Conservation (phyloP, 495 filamentous ascomycete species). For the Neurospora sp. region DNA sequence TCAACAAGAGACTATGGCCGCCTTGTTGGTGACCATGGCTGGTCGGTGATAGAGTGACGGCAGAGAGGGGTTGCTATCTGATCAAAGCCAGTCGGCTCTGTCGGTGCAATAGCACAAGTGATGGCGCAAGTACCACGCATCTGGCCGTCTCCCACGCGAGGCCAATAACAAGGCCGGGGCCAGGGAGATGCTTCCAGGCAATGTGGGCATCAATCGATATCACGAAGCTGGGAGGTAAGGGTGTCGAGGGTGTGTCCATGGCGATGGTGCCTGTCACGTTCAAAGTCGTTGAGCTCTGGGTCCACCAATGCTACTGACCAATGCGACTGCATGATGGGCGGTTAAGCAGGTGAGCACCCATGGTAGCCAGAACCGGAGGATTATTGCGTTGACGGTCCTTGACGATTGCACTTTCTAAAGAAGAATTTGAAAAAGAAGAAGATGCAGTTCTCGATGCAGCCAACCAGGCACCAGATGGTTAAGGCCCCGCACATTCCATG, state of each 20-base stretch:
- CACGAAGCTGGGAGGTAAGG: conserved; percentile 9
- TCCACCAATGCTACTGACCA: conserved; percentile 16
- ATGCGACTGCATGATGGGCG: conserved; percentile 34
- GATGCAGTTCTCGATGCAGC: neutral
- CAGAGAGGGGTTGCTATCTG: neutral
- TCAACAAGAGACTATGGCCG: neutral
- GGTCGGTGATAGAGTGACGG: neutral
- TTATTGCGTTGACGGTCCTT: neutral
- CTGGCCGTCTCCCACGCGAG: conserved; percentile 1
- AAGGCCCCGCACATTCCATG: neutral
- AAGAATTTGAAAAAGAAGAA: neutral
- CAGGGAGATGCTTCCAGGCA: neutral
- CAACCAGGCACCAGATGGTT: neutral
- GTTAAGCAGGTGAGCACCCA: conserved; percentile 21
- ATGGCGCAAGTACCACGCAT: neutral
- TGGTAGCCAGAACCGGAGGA: neutral
- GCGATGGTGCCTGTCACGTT: conserved; percentile 5
- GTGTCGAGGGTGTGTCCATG: neutral
- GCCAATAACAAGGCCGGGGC: conserved; percentile 18
- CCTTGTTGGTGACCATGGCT: neutral
- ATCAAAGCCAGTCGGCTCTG: neutral
- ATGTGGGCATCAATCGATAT: conserved; percentile 13
- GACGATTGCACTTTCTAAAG: neutral
- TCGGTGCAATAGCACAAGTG: neutral
- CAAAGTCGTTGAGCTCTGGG: neutral